Evolutionary conservation across 192 early-diverging fungal species (phyloP).

Genomic region (Gaertneriomyces semiglobifer): DNA sequence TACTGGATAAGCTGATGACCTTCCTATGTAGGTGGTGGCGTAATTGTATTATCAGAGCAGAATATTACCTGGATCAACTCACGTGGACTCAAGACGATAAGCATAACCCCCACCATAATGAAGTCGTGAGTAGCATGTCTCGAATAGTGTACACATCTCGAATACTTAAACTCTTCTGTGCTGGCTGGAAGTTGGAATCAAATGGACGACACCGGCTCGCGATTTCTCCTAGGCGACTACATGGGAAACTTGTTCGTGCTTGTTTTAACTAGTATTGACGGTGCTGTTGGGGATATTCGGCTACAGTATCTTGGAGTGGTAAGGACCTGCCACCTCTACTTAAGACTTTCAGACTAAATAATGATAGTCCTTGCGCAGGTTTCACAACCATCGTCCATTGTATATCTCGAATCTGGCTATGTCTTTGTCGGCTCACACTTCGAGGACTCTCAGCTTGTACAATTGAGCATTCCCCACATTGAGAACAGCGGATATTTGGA

Average conservation of each 20-base stretch:
- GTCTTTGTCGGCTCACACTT: slow-evolving; percentile 82
- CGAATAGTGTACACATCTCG: not conserved
- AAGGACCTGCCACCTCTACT: not conserved
- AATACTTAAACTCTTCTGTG: not conserved
- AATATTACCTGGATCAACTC: slow-evolving; percentile 46
- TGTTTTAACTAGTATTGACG: slow-evolving; percentile 17
- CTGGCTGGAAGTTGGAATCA: slow-evolving; percentile 20
- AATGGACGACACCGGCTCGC: slow-evolving; percentile 48
- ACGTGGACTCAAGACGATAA: slow-evolving; percentile 14
- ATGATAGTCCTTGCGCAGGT: slow-evolving; percentile 22
- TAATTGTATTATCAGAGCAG: slow-evolving; percentile 55
- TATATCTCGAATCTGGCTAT: slow-evolving; percentile 64
- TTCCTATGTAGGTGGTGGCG: slow-evolving; percentile 41
- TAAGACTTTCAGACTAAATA: not conserved
- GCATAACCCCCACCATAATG: slow-evolving; percentile 47
- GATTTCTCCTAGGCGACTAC: slow-evolving; percentile 71
- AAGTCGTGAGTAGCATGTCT: slow-evolving; percentile 42
- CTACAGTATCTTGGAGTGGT: slow-evolving; percentile 56
- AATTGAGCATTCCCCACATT: slow-evolving; percentile 41
- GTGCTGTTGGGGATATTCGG: slow-evolving; percentile 27
- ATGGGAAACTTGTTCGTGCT: slow-evolving; percentile 56
- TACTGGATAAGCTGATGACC: not conserved
- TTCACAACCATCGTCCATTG: slow-evolving; percentile 50
- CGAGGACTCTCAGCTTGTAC: slow-evolving; percentile 77
- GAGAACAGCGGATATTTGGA: slow-evolving; percentile 48